Evolutionary conservation across 805 yeast genomes (phyloP).

Genomic region (Torulaspora franciscae): DNA sequence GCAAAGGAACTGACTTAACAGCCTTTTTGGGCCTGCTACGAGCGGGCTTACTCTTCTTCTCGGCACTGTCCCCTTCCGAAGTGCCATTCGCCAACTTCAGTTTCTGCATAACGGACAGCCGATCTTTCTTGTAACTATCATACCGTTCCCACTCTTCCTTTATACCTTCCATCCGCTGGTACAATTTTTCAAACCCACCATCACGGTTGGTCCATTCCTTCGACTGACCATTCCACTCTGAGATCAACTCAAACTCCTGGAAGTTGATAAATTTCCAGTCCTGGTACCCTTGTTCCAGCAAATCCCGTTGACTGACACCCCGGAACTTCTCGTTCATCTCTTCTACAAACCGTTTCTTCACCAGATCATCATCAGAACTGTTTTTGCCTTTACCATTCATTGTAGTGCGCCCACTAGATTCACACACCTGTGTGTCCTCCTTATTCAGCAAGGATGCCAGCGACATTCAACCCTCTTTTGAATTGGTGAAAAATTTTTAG

Average conservation of each 20-base stretch:
- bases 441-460: conserved; percentile 30
- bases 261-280: conserved; percentile 35
- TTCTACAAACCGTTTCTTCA: conserved; percentile 15
- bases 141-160: conserved; percentile 28
- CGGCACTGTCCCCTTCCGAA: neutral
- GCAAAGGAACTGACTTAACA: neutral
- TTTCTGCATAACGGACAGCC: conserved; percentile 14
- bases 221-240: conserved; percentile 33
- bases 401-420: neutral
- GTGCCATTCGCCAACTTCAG: conserved; percentile 4
- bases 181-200: conserved; percentile 15
- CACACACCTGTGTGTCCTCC: conserved; percentile 17
- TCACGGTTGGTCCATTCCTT: conserved; percentile 25
- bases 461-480: conserved; percentile 21
- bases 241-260: conserved; percentile 37
- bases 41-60: conserved; percentile 6
- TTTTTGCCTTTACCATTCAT: conserved; percentile 3
- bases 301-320: conserved; percentile 23
- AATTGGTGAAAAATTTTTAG: conserved; percentile 1
- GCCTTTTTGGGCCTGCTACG: conserved; percentile 2
- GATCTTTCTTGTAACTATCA: conserved; percentile 15
- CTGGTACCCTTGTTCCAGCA: conserved; percentile 27
- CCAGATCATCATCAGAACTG: neutral
- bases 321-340: conserved; percentile 21
- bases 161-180: conserved; percentile 20